These are phyloP conservation scores for Cutaneotrichosporon cyanovorans DNA, from an alignment of 1,284 basidiomycete genomes.

Conservation along the genomic window DNA sequence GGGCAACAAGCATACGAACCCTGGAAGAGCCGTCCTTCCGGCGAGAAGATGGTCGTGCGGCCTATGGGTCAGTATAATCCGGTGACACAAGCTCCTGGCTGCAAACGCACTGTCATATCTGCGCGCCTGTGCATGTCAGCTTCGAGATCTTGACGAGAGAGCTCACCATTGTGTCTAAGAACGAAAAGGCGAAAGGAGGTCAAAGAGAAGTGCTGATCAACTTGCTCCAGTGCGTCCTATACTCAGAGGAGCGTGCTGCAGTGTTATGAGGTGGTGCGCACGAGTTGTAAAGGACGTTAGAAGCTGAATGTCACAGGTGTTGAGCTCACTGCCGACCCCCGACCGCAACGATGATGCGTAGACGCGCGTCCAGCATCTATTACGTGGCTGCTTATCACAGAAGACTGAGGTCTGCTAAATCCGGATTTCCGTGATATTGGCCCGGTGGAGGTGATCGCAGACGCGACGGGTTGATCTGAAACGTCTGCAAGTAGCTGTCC, in stretches of 20 bases:
- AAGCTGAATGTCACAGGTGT: background rate
- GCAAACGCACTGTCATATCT: constrained; percentile 71
- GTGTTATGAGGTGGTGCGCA: too few species aligned
- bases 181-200: background rate
- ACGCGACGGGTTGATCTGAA: background rate
- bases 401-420: too few species aligned
- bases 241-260: too few species aligned
- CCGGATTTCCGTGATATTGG: background rate
- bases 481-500: constrained; percentile 6
- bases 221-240: too few species aligned
- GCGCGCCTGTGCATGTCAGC: constrained; percentile 59
- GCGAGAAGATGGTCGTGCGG: constrained; percentile 89
- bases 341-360: constrained; percentile 2
- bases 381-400: background rate
- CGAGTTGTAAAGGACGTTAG: background rate
- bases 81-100: too few species aligned
- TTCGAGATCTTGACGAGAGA: background rate
- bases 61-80: constrained; percentile 21
- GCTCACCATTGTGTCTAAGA: constrained; percentile 26
- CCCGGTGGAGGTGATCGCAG: constrained; percentile 1
- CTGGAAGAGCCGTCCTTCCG: constrained; percentile 88
- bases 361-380: constrained; percentile 1
- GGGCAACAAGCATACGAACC: constrained; percentile 49
- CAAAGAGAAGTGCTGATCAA: background rate
- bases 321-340: too few species aligned